A percentile compares a stretch with the other conserved stretches of the same genome.
phyloP scores from a whole-genome alignment of 805 yeast species.

The Starmerella scarabaei region DNA sequence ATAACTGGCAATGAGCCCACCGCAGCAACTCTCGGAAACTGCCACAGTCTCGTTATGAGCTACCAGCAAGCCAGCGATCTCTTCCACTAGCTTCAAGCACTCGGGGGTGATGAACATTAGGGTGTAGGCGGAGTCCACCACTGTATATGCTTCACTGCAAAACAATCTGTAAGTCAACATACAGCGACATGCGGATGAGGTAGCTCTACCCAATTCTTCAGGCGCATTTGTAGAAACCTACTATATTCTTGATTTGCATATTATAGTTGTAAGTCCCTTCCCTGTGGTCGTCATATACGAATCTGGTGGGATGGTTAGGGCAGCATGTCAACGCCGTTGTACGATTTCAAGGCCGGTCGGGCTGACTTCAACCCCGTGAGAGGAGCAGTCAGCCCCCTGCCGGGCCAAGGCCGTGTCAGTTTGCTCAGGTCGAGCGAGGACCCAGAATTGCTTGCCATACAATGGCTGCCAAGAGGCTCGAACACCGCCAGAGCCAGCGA shows the following conservation, averaged over 20 bases:
- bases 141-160: too few relatives aligned
- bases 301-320: too few relatives aligned
- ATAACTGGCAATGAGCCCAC: constrained; percentile 72
- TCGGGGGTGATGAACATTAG: constrained; percentile 50
- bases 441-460: constrained; percentile 54
- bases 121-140: background rate
- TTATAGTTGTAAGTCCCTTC: too few relatives aligned
- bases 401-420: constrained; percentile 52
- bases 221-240: too few relatives aligned
- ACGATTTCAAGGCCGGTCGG: constrained; percentile 64
- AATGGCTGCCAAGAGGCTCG: constrained; percentile 54
- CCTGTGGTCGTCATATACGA: too few relatives aligned
- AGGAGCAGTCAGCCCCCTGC: constrained; percentile 54
- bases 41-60: constrained; percentile 52
- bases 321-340: constrained; percentile 10
- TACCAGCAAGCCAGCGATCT: constrained; percentile 46
- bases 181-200: too few relatives aligned
- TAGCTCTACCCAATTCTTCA: too few relatives aligned
- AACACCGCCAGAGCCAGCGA: constrained; percentile 28
- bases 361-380: constrained; percentile 50
- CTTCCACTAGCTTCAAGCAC: constrained; percentile 37
- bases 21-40: constrained; percentile 71
- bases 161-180: too few relatives aligned
- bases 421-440: constrained; percentile 55
- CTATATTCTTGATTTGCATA: too few relatives aligned